Percentiles rank a stretch among this genome's conserved stretches.
Conservation (phyloP, 169 alveolate species). For the Cryptosporidium ubiquitum region DNA sequence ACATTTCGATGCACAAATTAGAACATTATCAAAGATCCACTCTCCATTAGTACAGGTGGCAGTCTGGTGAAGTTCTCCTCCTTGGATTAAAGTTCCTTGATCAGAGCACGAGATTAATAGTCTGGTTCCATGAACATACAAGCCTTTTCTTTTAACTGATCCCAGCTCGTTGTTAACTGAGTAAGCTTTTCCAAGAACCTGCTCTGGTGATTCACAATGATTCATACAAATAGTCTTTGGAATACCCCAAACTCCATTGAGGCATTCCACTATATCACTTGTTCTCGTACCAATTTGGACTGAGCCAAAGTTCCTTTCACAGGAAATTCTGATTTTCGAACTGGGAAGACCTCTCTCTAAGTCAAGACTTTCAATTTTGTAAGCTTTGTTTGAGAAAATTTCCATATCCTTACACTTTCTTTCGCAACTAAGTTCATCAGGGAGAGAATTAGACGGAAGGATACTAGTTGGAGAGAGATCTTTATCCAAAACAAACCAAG, state of each 20-base stretch:
- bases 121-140: slow-evolving; percentile 55
- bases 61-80: slow-evolving; percentile 44
- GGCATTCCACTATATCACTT: slow-evolving; percentile 43
- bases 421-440: slow-evolving; percentile 18
- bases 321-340: slow-evolving; percentile 29
- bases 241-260: slow-evolving; percentile 70
- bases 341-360: slow-evolving; percentile 17
- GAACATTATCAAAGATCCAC: slow-evolving; percentile 63
- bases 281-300: slow-evolving; percentile 33
- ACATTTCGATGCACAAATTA: slow-evolving; percentile 65
- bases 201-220: slow-evolving; percentile 50
- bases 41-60: slow-evolving; percentile 71
- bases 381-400: slow-evolving; percentile 51
- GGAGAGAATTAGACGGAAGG: background rate
- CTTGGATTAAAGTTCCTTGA: slow-evolving; percentile 57
- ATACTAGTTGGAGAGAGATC: background rate
- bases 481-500: slow-evolving; percentile 11
- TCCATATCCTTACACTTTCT: slow-evolving; percentile 36
- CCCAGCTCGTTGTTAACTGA: background rate
- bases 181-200: slow-evolving; percentile 43
- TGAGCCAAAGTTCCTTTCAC: slow-evolving; percentile 44
- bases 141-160: slow-evolving; percentile 19
- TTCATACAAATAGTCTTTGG: slow-evolving; percentile 62
- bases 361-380: slow-evolving; percentile 6
- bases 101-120: slow-evolving; percentile 48